Base-by-base conservation (phyloP, 148 eudicot species). In the Camellia sinensis region DNA sequence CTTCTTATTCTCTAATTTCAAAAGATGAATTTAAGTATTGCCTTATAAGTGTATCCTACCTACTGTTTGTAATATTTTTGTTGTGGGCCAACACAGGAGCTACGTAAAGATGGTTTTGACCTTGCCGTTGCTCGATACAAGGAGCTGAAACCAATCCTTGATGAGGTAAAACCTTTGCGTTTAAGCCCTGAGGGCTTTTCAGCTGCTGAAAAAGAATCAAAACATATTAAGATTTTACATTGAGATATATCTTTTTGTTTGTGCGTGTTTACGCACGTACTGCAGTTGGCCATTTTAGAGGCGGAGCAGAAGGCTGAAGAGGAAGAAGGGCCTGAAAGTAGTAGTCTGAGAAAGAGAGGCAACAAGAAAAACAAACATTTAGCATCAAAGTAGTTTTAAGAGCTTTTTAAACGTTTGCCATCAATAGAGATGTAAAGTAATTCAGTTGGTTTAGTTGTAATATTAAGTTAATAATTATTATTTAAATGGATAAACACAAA, bases 91-190 rank as follows among this genome's bases (percentile, higher is more conserved):
- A 73, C 74, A 67, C 82, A 93, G 99, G 99, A 96, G 85, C 94
- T 96, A 18, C 92, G 99, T 6, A 96, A 93, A 79, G 99, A 96
- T 87, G 99, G 99, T 41, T 96, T 96, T 88, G 99, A 96, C 88
- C 93, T 96, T 81, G 99, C 99, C 56, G 96, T 91, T 82, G 73
- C 88, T 71, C 92, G 99, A 76, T 96, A 93, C 89, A 89, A 87
- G 85, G 98, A 95, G 86, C 97, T 95, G 56, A 95, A 95, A 83
- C 98, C 98, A 40, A 93, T 95, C 78, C 97, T 95, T 67, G 97
- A 95, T 62, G 98, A 95, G 97, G 99, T 88, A 85, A 63, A 7
- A 22, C 65, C 64, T 77, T 61, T 15, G 53, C 37, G 52, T 76
- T 45, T 6, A 64, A 21, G 4, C n/a, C 45, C 21, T 7, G 18